phyloP scores from a whole-genome alignment of 202 grass and related monocot genomes.

The Panicum hallii region DNA sequence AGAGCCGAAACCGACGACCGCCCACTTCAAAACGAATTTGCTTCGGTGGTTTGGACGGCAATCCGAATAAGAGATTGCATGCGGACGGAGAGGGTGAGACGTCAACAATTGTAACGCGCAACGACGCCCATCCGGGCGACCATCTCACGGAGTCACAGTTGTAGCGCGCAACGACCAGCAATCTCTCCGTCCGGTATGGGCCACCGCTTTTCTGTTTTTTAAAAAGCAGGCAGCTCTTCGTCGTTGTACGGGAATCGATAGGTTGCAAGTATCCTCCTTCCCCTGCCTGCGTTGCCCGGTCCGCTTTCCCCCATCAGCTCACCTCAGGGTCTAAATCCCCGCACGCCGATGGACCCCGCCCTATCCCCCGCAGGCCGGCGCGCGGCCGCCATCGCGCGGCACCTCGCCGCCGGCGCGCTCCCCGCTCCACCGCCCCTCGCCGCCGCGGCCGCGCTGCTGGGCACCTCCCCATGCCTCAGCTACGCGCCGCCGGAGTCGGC shows the following conservation, averaged over 20 bases:
- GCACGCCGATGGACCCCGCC: slow-evolving; percentile 49
- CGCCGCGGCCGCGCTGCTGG: slow-evolving; percentile 30
- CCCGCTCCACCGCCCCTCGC: not conserved
- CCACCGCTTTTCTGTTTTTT: too few species aligned
- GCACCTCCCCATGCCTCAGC: slow-evolving; percentile 53
- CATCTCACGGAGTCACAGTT: too few species aligned
- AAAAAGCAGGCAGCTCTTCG: too few species aligned
- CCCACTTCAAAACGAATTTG: too few species aligned
- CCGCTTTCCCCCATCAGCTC: not conserved
- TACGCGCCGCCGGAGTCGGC: slow-evolving; percentile 65
- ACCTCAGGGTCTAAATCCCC: not conserved
- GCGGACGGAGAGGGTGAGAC: too few species aligned
- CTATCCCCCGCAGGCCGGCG: slow-evolving; percentile 45
- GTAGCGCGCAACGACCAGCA: too few species aligned
- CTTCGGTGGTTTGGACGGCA: too few species aligned
- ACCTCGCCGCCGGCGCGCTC: slow-evolving; percentile 27
- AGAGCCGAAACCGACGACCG: too few species aligned
- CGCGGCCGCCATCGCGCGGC: slow-evolving; percentile 34
- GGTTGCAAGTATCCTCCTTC: not conserved
- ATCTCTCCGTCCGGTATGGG: too few species aligned
- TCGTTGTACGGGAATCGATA: not conserved
- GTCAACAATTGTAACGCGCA: too few species aligned
- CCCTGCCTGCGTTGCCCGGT: not conserved
- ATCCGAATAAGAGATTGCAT: too few species aligned
- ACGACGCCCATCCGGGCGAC: too few species aligned